phyloP scores from a whole-genome alignment of 495 filamentous ascomycete genomes.

The Penicillium ucsense region DNA sequence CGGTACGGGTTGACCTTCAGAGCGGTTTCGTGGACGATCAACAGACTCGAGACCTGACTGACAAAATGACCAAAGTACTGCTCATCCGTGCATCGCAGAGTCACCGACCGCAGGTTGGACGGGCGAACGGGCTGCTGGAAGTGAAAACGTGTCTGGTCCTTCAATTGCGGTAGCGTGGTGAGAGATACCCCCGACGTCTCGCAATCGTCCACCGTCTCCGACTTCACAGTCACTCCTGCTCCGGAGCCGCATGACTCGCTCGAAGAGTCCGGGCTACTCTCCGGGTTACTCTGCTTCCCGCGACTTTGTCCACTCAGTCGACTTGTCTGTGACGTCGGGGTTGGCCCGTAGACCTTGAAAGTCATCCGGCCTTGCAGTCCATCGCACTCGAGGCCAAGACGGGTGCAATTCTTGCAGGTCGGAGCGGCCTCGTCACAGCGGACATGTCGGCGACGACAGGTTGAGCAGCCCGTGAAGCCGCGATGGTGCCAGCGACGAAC shows the following conservation, averaged over 20 bases:
- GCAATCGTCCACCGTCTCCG: conserved; percentile 4
- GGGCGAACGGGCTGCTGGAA: conserved; percentile 21
- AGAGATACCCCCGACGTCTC: conserved; percentile 18
- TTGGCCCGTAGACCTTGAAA: conserved; percentile 33
- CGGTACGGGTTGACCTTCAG: conserved; percentile 31
- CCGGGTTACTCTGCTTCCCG: conserved; percentile 15
- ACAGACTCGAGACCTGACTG: conserved; percentile 26
- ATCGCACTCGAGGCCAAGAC: conserved; percentile 29
- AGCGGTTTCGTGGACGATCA: conserved; percentile 31
- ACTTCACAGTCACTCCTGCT: conserved; percentile 6
- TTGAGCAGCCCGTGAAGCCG: conserved; percentile 34
- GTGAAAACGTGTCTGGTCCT: conserved; percentile 8
- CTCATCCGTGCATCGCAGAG: conserved; percentile 20
- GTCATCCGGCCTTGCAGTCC: conserved; percentile 33
- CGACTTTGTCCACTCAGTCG: background rate
- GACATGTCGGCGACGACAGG: conserved; percentile 33
- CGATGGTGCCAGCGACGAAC: conserved; percentile 34
- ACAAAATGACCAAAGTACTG: conserved; percentile 32
- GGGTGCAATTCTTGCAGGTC: conserved; percentile 32
- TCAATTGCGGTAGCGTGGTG: conserved; percentile 7
- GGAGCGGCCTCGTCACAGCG: conserved; percentile 36
- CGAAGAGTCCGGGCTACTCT: conserved; percentile 3
- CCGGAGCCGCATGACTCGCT: conserved; percentile 6
- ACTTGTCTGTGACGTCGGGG: conserved; percentile 11
- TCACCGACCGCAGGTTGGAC: conserved; percentile 11